Evolutionary conservation across 129 eudicot genomes (phyloP).

Genomic region (Pittosporum tobira): DNA sequence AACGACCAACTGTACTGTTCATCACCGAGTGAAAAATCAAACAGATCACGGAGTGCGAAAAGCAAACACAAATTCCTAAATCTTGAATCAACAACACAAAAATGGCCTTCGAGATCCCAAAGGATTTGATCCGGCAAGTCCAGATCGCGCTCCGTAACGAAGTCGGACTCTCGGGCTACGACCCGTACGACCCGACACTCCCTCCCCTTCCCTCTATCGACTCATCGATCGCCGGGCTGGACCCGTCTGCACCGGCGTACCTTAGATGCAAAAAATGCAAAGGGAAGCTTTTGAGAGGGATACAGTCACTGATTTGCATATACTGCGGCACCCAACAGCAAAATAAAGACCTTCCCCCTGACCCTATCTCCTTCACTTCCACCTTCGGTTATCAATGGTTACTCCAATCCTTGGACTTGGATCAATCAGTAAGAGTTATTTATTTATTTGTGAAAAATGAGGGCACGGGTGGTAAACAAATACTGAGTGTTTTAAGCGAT

Average conservation of each 20-base stretch:
- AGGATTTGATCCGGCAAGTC: slow-evolving; percentile 46
- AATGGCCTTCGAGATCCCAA: slow-evolving; percentile 35
- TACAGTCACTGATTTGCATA: slow-evolving; percentile 57
- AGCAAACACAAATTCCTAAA: background rate
- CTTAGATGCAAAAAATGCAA: slow-evolving; percentile 49
- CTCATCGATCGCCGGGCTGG: slow-evolving; percentile 33
- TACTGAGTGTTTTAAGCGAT: background rate
- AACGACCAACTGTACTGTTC: background rate
- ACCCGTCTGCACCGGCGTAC: slow-evolving; percentile 23
- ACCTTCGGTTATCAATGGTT: slow-evolving; percentile 46
- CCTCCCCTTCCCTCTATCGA: slow-evolving; percentile 41
- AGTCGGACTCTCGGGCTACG: slow-evolving; percentile 45
- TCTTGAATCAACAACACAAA: background rate
- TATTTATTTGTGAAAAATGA: too few relatives aligned
- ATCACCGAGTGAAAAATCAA: background rate
- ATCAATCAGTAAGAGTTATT: slow-evolving; percentile 47
- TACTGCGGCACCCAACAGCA: slow-evolving; percentile 51
- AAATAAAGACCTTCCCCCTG: slow-evolving; percentile 27
- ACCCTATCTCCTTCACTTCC: slow-evolving; percentile 45
- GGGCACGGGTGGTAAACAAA: too few relatives aligned
- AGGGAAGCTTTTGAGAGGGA: slow-evolving; percentile 53
- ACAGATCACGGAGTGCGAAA: background rate
- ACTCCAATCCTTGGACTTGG: slow-evolving; percentile 47
- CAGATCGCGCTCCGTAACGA: slow-evolving; percentile 42
- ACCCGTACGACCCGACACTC: slow-evolving; percentile 38